A percentile compares a stretch with the other conserved stretches of the same genome.
phyloP scores from a whole-genome alignment of 306 rosid genomes.

The Prunus mongolica region DNA sequence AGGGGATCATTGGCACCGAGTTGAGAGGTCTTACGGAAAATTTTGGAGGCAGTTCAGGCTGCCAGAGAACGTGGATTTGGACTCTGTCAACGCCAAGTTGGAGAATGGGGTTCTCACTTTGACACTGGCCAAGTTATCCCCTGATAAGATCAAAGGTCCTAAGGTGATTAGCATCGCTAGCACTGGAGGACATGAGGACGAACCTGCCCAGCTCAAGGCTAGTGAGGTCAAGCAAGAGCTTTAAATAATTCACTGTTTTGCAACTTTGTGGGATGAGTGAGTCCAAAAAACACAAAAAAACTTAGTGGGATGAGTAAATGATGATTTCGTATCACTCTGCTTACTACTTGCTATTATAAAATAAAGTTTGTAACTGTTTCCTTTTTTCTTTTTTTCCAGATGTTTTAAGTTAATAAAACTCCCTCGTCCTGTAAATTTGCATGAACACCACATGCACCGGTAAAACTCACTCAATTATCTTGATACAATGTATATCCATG shows the following conservation, averaged over 20 bases:
- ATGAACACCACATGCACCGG: too few species aligned
- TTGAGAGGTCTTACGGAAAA: constrained; percentile 58
- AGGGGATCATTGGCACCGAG: constrained; percentile 61
- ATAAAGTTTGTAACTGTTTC: neutral
- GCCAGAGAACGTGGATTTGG: constrained; percentile 59
- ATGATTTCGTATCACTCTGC: neutral
- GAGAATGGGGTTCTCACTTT: constrained; percentile 57
- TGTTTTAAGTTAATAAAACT: too few species aligned
- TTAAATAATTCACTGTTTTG: neutral
- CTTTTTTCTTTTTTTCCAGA: too few species aligned
- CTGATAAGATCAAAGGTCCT: constrained; percentile 50
- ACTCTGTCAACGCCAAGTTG: constrained; percentile 52
- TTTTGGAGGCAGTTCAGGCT: constrained; percentile 67
- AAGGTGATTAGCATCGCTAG: constrained; percentile 42
- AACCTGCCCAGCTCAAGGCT: constrained; percentile 19
- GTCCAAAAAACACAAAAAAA: too few species aligned
- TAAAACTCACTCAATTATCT: too few species aligned
- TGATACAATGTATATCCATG: too few species aligned
- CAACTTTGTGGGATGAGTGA: neutral
- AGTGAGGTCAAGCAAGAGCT: constrained; percentile 44
- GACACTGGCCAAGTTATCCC: constrained; percentile 45
- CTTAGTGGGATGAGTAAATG: too few species aligned
- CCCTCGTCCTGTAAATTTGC: too few species aligned
- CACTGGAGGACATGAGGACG: constrained; percentile 11
- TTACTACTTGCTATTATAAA: too few species aligned